A percentile compares a stretch with the other conserved stretches of the same genome.
Conservation (phyloP, 306 rosid genomes). For the Pyrus betulifolia region DNA sequence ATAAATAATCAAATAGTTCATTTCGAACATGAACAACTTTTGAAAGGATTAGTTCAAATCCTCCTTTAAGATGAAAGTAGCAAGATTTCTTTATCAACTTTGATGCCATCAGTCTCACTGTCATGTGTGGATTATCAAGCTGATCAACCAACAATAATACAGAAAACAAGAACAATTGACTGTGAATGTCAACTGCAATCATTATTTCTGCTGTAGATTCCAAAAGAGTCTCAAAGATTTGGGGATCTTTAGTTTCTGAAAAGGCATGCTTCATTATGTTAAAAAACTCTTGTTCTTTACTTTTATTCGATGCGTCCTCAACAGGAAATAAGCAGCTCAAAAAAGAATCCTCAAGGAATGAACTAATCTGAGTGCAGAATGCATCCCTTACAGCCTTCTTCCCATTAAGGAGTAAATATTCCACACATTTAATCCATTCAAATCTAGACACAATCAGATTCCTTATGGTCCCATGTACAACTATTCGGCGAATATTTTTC, state of each 20-base stretch:
- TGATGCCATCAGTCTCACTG: constrained; percentile 73
- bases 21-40: constrained; percentile 66
- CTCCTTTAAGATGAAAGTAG: constrained; percentile 66
- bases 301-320: constrained; percentile 31
- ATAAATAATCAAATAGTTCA: constrained; percentile 73
- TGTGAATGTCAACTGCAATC: constrained; percentile 57
- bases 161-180: constrained; percentile 47
- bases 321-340: constrained; percentile 44
- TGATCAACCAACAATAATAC: constrained; percentile 79
- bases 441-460: constrained; percentile 39
- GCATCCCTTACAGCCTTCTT: constrained; percentile 70
- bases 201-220: constrained; percentile 75
- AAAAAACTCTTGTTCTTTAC: constrained; percentile 54
- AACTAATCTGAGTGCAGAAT: constrained; percentile 75
- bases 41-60: constrained; percentile 45
- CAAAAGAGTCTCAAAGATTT: constrained; percentile 61
- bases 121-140: constrained; percentile 71
- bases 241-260: constrained; percentile 43
- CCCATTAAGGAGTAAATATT: constrained; percentile 48
- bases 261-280: constrained; percentile 52
- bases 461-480: constrained; percentile 47
- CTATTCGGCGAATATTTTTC: constrained; percentile 52
- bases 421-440: constrained; percentile 60
- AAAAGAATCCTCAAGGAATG: constrained; percentile 51
- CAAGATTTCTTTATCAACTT: constrained; percentile 72